Base-by-base conservation (phyloP, 495 filamentous ascomycete genomes). In the Sporormia fimetaria region DNA sequence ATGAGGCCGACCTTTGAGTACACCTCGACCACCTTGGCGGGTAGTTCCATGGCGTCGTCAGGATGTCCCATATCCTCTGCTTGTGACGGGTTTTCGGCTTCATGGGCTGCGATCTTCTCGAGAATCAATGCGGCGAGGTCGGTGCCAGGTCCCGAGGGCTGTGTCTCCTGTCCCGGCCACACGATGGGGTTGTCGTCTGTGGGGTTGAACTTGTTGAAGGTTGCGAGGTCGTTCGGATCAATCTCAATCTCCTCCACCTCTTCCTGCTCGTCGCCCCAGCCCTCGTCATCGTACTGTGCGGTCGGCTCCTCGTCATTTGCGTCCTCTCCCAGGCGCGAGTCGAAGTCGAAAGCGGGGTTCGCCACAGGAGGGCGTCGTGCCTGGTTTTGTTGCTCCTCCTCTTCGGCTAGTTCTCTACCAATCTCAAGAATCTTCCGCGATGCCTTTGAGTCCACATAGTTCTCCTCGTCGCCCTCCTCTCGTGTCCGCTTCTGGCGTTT, bases 81-180 rank as follows among this genome's bases (percentile, higher is more conserved):
- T 20, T 38, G 15, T 15, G 11, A 6, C 4, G 29, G 24, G 9
- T 42, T 35, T 10, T 68, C 74, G 1, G 83, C 80, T 66, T 99
- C 92, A 55, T 90, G 82, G 44, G 80, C 79, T 8, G 87, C 87
- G 53, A 99, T 99, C 63, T 92, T 94, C 51, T 85, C 76, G 10
- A 99, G 63, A 37, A 95, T 95, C 36, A 96, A 62, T 52, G 90
- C 90, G 21, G 92, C 83, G 34, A 99, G 69, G 54, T 94, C 88
- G 37, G 82, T 85, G 8, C 76, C 71, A 12, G 38, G 28, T 15
- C 51, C 51, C 12, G 30, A 24, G 2, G 30, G 33, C 20, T 33
- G 63, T 63, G 21, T 55, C 58, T 29, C 60, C 33, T 15, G 40
- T 7, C 63, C 62, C 3, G 55, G 56, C 38, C 60, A 55, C n/a